Evolutionary conservation across 2,329 filamentous ascomycete species (phyloP).

Genomic region (Aspergillus luchuensis): DNA sequence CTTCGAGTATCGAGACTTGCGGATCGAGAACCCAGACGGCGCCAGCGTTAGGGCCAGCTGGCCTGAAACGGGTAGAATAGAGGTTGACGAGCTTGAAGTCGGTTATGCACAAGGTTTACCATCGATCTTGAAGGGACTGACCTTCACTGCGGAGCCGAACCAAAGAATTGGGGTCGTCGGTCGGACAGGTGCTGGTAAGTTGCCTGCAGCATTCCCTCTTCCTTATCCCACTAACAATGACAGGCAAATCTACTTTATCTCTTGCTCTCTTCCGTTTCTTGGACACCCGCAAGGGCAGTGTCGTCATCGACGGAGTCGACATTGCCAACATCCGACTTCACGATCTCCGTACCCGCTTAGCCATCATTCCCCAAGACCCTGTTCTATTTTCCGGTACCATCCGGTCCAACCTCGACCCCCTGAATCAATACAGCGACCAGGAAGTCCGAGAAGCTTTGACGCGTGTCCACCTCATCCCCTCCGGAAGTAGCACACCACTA

Average conservation of each 20-base stretch:
- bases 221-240: background rate
- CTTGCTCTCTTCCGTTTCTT: slow-evolving; percentile 37
- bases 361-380: slow-evolving; percentile 82
- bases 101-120: slow-evolving; percentile 71
- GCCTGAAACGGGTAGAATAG: slow-evolving; percentile 63
- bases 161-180: slow-evolving; percentile 38
- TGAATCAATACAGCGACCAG: slow-evolving; percentile 67
- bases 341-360: slow-evolving; percentile 70
- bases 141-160: slow-evolving; percentile 29
- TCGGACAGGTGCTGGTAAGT: slow-evolving; percentile 32
- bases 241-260: slow-evolving; percentile 35
- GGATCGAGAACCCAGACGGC: slow-evolving; percentile 30
- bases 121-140: slow-evolving; percentile 29
- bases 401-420: slow-evolving; percentile 75
- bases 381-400: slow-evolving; percentile 80
- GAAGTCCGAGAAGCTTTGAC: slow-evolving; percentile 70
- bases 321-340: slow-evolving; percentile 55
- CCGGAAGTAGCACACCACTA: background rate
- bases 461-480: slow-evolving; percentile 59
- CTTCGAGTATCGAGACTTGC: slow-evolving; percentile 56
- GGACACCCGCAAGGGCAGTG: slow-evolving; percentile 27
- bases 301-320: slow-evolving; percentile 35
- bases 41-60: slow-evolving; percentile 30
- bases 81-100: slow-evolving; percentile 72
- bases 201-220: background rate